Base-by-base conservation (phyloP, 1,284 basidiomycete genomes). In the Amylostereum areolatum region DNA sequence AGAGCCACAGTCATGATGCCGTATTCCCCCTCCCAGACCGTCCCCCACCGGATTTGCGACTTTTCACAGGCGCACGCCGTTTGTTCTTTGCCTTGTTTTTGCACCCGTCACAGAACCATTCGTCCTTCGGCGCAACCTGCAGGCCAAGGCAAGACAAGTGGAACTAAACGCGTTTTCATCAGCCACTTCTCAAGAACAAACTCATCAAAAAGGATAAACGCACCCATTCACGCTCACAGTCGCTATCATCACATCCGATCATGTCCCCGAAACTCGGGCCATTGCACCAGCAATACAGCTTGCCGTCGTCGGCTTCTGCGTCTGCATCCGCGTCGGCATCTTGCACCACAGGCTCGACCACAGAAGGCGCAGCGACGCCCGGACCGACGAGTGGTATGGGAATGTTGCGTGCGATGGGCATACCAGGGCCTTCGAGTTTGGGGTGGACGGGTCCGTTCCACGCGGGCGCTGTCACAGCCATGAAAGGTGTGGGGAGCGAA, bases 171-270 rank as follows among this genome's bases (percentile, higher is more conserved):
- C 39, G 42, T 44, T 8, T 34, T 44, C 36, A 49, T 48, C 42
- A 43, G 3, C 11, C 46, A 47, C 32, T 53, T 51, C 32, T 48
- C 18, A 54, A 18, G 40, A 10, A 47, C 49, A 51, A 30, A 39
- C 27, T 51, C 36, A 45, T 25, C 28, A 52, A 7, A 47, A 55
- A 40, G 34, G 50, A 43, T 47, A 52, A 45, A 83, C 90, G 64
- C 61, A 96, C 93, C 96, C 96, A 98, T 85, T 98, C 95, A 50
- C 78, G 75, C 61, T 88, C 83, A 68, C 96, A 98, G 43, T 80
- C 79, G n/a, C 77, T 73, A 58, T 88, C 89, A 67, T 99, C 96
- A 65, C 96, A 99, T 3, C 85, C 96, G 60, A 99, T 94, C 96
- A 99, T 99, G 69, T 96, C 90, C 30, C 95, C 94, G 61, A 88